A percentile compares a stretch with the other conserved stretches of the same genome.
Evolutionary conservation across 2,329 filamentous ascomycete genomes (phyloP).

Genomic region (Nigrograna mackinnonii): DNA sequence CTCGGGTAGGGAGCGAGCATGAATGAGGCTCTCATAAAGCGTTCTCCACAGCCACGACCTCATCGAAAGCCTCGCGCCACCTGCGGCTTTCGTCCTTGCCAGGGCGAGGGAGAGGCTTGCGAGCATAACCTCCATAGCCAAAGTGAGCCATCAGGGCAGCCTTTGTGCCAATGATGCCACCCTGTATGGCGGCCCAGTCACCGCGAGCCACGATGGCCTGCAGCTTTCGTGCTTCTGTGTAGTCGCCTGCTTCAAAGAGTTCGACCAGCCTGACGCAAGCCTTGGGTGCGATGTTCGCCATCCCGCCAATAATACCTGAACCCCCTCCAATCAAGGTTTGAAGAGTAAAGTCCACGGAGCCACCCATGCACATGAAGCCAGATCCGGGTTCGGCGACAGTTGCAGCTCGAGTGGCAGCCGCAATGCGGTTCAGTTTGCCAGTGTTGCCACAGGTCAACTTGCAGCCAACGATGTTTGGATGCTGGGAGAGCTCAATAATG

Average conservation of each 20-base stretch:
- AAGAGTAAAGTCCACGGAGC: constrained; percentile 74
- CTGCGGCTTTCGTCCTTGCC: constrained; percentile 44
- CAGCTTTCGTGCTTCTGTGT: constrained; percentile 63
- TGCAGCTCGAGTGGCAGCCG: constrained; percentile 53
- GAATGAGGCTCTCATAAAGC: constrained; percentile 21
- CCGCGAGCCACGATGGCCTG: constrained; percentile 69
- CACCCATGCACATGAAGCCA: constrained; percentile 72
- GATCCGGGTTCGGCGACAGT: constrained; percentile 42
- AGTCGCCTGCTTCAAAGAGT: constrained; percentile 63
- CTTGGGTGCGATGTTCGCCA: constrained; percentile 72
- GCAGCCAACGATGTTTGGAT: constrained; percentile 69
- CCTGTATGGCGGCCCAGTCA: constrained; percentile 72
- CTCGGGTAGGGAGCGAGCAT: no score
- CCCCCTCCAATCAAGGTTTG: constrained; percentile 72
- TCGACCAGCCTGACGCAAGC: constrained; percentile 65
- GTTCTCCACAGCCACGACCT: constrained; percentile 49
- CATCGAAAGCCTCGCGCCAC: constrained; percentile 49
- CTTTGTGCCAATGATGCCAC: constrained; percentile 72
- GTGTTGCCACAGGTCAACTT: constrained; percentile 74
- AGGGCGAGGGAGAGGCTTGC: constrained; percentile 60
- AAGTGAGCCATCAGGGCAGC: constrained; percentile 64
- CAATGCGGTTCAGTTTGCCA: constrained; percentile 66
- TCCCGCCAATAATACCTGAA: constrained; percentile 71
- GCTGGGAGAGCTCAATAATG: constrained; percentile 62
- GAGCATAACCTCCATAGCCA: constrained; percentile 66